These are phyloP conservation scores for Colletotrichum euphorbiae DNA, from an alignment of 2,329 filamentous ascomycete species.

Conservation along the genomic window DNA sequence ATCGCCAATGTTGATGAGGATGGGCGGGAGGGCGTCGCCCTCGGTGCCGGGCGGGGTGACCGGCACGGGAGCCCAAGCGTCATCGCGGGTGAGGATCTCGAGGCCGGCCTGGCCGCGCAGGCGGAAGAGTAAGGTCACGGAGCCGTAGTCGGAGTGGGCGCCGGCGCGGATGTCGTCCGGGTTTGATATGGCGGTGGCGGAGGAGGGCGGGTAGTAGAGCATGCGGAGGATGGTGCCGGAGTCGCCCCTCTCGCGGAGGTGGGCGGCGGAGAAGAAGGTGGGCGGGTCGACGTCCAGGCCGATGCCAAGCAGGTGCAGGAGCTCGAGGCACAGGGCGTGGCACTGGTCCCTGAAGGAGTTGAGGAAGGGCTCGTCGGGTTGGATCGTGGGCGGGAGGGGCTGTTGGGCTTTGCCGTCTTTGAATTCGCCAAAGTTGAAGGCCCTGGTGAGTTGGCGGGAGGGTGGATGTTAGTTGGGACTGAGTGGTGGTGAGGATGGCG, in stretches of 20 bases:
- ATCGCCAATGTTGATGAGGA: conserved; percentile 82
- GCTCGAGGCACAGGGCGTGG: conserved; percentile 75
- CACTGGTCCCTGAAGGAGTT: conserved; percentile 77
- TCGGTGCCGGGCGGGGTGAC: conserved; percentile 73
- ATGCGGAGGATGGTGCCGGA: conserved; percentile 74
- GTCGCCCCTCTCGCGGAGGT: conserved; percentile 56
- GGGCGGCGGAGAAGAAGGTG: conserved; percentile 67
- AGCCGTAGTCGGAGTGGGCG: conserved; percentile 90
- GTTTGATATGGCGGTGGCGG: conserved; percentile 55
- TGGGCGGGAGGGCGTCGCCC: conserved; percentile 72
- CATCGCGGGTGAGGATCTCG: conserved; percentile 76
- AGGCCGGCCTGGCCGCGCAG: conserved; percentile 86
- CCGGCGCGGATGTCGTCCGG: conserved; percentile 81
- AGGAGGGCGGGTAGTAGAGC: conserved; percentile 76
- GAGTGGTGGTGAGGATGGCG: not conserved
- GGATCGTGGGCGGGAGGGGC: conserved; percentile 76
- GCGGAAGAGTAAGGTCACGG: conserved; percentile 83
- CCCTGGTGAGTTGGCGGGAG: conserved; percentile 60
- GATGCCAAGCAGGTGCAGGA: conserved; percentile 82
- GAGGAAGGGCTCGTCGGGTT: conserved; percentile 69
- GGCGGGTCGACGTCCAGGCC: conserved; percentile 72
- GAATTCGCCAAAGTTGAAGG: conserved; percentile 92
- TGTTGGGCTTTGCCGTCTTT: conserved; percentile 76
- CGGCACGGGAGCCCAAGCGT: conserved; percentile 71
- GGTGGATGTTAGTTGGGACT: not conserved